Conservation (phyloP, 2,329 filamentous ascomycete genomes). For the Nectriaceae sp. region DNA sequence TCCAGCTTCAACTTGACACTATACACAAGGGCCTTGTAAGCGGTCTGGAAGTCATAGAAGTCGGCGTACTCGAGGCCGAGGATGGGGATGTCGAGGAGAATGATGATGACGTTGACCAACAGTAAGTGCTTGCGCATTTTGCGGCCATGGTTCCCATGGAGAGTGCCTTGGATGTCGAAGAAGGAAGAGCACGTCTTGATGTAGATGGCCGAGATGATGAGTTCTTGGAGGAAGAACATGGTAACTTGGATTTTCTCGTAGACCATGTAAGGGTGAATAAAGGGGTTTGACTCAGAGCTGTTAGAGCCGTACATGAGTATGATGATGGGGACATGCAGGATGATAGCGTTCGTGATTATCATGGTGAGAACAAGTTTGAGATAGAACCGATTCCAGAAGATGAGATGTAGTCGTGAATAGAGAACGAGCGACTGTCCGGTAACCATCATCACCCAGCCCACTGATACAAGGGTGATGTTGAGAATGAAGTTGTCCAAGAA, state of each 20-base stretch:
- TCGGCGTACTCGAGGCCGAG: constrained; percentile 42
- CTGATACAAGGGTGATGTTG: constrained; percentile 30
- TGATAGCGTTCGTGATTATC: constrained; percentile 56
- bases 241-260: constrained; percentile 57
- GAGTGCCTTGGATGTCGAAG: too few relatives aligned
- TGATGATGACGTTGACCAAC: constrained; percentile 44
- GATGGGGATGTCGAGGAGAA: constrained; percentile 39
- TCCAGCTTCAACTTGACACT: constrained; percentile 41
- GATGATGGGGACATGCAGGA: constrained; percentile 55
- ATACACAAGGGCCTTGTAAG: constrained; percentile 31
- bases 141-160: too few relatives aligned
- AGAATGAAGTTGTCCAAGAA: constrained; percentile 12
- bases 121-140: constrained; percentile 48
- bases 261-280: constrained; percentile 39
- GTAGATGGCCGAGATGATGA: constrained; percentile 54
- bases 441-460: constrained; percentile 50
- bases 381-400: constrained; percentile 51
- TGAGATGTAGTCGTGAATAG: constrained; percentile 62
- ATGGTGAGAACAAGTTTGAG: constrained; percentile 54
- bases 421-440: constrained; percentile 63
- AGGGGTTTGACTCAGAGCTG: constrained; percentile 25
- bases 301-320: constrained; percentile 57
- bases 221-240: constrained; percentile 56
- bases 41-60: constrained; percentile 26
- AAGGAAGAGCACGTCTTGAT: too few relatives aligned